A percentile compares a stretch with the other conserved stretches of the same genome.
Conservation (phyloP, 495 filamentous ascomycete genomes). For the Neurospora sp. region DNA sequence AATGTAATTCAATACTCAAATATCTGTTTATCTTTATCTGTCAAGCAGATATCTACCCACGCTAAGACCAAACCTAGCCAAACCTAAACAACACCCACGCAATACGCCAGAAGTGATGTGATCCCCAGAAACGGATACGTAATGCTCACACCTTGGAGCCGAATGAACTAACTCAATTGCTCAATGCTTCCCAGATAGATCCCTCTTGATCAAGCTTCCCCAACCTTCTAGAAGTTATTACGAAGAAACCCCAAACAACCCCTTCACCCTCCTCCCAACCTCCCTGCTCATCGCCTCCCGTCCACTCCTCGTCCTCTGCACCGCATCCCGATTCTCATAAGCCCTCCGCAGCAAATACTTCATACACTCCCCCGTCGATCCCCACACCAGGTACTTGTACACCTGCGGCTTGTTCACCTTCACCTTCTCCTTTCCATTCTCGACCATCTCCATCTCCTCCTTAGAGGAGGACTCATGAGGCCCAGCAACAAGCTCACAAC, state of each 20-base stretch:
- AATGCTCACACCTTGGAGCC: too few relatives aligned
- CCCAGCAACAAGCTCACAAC: constrained; percentile 59
- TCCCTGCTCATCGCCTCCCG: constrained; percentile 65
- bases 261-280: constrained; percentile 50
- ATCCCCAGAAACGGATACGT: neutral
- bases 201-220: neutral
- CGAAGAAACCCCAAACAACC: constrained; percentile 28
- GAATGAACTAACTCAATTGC: too few relatives aligned
- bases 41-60: neutral
- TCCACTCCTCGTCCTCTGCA: constrained; percentile 64
- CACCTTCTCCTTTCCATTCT: neutral
- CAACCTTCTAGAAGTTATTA: neutral
- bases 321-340: constrained; percentile 85
- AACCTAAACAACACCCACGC: neutral
- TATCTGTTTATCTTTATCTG: neutral
- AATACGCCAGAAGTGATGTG: neutral
- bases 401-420: constrained; percentile 45
- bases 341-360: constrained; percentile 80
- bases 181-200: too few relatives aligned
- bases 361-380: constrained; percentile 84
- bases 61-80: neutral
- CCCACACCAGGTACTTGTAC: constrained; percentile 91
- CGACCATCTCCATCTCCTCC: too few relatives aligned
- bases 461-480: constrained; percentile 29
- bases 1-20: neutral